Base-by-base conservation (phyloP, 2,329 filamentous ascomycete genomes). In the Aspergillus pseudonomiae region DNA sequence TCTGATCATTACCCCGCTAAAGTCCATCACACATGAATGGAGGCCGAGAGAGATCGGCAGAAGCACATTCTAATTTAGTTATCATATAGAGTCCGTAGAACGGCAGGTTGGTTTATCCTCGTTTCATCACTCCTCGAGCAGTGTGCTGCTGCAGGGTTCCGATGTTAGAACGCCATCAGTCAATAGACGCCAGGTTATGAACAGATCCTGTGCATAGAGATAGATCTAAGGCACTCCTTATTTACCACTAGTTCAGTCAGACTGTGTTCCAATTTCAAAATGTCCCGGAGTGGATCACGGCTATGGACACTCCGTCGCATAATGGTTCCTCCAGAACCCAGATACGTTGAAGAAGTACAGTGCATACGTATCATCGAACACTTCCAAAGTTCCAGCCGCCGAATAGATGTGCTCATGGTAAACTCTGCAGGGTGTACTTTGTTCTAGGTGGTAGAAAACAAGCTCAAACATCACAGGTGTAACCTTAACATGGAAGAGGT, bases 401-500 rank as follows among this genome's bases (percentile, higher is more conserved):
- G 24, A 19, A 19, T 7, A 19, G 3, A 32, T 32, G 16, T 6
- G 48, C 32, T 32, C 48, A n/a, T 32, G 48, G 28, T 16, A 19
- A 24, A 12, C 5, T 7, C 48, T 32, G 10, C 19, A 24, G 19
- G 28, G 28, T 52, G 28, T 52, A n/a, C 16, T 21, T 30, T 34
- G 12, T 32, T n/a, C 48, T 14, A n/a, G 28, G 28, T 7, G 28
- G 30, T n/a, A 19, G 28, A 32, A 32, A 52, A 32, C 28, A 52
- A 52, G 48, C 48, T 52, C 48, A 52, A 52, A 32, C 48, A 32
- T 32, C 48, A 52, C 48, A 52, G 48, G 28, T 52, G 48, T 52
- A 52, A 52, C 48, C 48, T 3, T 52, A 19, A 52, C 11, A n/a
- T 24, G 24, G 30, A 34, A 26, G 41, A 16, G 19, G 46, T 46